Base-by-base conservation (phyloP, 768 basidiomycete genomes). In the Kwoniella shandongensis region DNA sequence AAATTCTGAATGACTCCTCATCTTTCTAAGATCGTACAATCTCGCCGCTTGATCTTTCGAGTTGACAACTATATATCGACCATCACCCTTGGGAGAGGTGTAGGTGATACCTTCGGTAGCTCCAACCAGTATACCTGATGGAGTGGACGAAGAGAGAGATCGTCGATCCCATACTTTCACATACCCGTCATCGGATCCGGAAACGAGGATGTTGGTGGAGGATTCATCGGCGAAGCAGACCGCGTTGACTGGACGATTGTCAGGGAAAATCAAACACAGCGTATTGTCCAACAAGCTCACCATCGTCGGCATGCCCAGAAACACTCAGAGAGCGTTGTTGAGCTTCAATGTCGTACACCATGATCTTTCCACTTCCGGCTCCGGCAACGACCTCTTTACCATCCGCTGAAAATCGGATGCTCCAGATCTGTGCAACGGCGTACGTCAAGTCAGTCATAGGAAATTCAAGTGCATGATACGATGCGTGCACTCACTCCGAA, bases 301-400 rank as follows among this genome's bases (percentile, higher is more conserved):
- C 71, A 73, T 99, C 96, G 72, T 90, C 87, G 1, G 78, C 73
- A 70, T 99, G 96, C 0, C 91, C 96, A n/a, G 77, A 64, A 17
- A 99, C 91, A 67, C 86, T 88, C 25, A 97, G 86, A 0, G 87
- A 87, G 59, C 91, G 81, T 61, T 81, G 80, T 65, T 89, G 81
- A 4, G 87, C 85, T 58, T 90, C 76, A 42, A 99, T 82, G 78
- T 99, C 96, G 70, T 97, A 98, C 1, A 98, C 92, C 91, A 66
- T 36, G 26, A 77, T 70, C 56, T 65, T 62, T 11, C 74, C 73
- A 13, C 61, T 54, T 25, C 70, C 63, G 2, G 90, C 92, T 12
- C 94, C 94, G 26, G 94, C 94, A 41, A 99, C 83, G 18, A 98
- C 85, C 76, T 99, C 96, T 44, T 88, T 89, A 0, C 91, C 93